Evolutionary conservation across 176 grass and related monocot genomes (phyloP), one percentile per base, ranked within the genome.

Genomic region (Phoenix dactylifera): DNA sequence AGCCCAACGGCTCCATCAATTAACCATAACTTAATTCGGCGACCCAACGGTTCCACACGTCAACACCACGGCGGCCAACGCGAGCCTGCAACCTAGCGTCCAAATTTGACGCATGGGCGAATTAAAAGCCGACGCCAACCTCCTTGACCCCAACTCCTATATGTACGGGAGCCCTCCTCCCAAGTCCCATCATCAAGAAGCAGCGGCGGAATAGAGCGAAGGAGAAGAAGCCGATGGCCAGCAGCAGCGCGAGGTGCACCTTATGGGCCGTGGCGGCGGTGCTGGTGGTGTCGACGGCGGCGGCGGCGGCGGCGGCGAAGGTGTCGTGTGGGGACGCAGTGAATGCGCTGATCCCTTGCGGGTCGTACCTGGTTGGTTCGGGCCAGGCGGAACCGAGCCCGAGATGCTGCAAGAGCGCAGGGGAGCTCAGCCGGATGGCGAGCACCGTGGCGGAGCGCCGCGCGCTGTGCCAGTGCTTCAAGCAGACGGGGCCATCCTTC

Each of bases 401-500:
- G 9, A 39, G 22, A 18, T 89, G 78, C 71, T 89, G 82, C 71
- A 6, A 74, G 7, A 74, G 86, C 54, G 86, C 81, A 53, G 26
- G 10, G 56, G 17, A 1, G 58, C 74, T 85, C 28, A 51, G 58
- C 4, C 18, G 20, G 49, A 76, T 82, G 78, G 78, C 74, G 7
- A 6, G 9, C 4, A 89, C 77, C n/a, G 52, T 23, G 15, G 74
- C 2, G 6, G 57, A n/a, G 22, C 82, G 87, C 0, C 74, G 78
- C 12, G 71, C 70, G 24, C 14, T 86, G 9, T 86, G 87, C 78
- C 24, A 55, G 72, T 90, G 87, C 68, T 60, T 90, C 29, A 59
- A 72, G 62, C 52, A 85, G 52, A 64, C 77, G 0, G 86, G 61
- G 5, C 81, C 81, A 18, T 89, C 74, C 1, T 85, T 89, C 51